Evolutionary conservation across 2,329 filamentous ascomycete genomes (phyloP).

Genomic region (Endothia cerciana): DNA sequence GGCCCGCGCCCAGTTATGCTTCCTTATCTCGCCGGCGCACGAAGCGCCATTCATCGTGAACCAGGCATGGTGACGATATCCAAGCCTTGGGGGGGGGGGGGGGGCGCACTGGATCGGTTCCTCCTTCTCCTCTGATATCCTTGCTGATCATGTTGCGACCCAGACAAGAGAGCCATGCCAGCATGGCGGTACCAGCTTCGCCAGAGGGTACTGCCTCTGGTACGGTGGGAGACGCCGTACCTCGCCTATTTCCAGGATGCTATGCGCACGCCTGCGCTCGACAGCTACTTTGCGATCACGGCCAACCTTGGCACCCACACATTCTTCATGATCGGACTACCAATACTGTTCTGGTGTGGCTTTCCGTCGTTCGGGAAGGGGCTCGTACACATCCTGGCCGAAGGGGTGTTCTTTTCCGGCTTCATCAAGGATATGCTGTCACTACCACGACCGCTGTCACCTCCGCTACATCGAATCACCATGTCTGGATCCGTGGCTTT

Average conservation of each 20-base stretch:
- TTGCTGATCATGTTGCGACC: constrained; percentile 26
- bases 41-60: neutral
- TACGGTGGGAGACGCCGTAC: constrained; percentile 94
- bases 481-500: constrained; percentile 96
- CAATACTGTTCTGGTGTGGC: constrained; percentile 96
- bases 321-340: constrained; percentile 96
- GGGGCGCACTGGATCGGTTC: neutral
- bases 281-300: constrained; percentile 95
- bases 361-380: constrained; percentile 83
- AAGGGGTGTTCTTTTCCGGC: constrained; percentile 84
- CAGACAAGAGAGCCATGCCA: constrained; percentile 83
- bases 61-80: neutral
- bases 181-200: constrained; percentile 87
- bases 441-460: constrained; percentile 87
- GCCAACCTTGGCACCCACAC: constrained; percentile 97
- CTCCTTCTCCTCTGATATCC: neutral
- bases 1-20: constrained; percentile 11
- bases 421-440: constrained; percentile 95
- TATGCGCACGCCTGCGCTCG: constrained; percentile 80
- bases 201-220: constrained; percentile 79
- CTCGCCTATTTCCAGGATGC: constrained; percentile 83
- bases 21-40: neutral
- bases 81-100: neutral
- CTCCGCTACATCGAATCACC: constrained; percentile 89
- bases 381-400: constrained; percentile 75